Evolutionary conservation across 148 eudicot genomes (phyloP), one percentile per base, ranked within the genome.

Genomic region (Chenopodium suecicum): DNA sequence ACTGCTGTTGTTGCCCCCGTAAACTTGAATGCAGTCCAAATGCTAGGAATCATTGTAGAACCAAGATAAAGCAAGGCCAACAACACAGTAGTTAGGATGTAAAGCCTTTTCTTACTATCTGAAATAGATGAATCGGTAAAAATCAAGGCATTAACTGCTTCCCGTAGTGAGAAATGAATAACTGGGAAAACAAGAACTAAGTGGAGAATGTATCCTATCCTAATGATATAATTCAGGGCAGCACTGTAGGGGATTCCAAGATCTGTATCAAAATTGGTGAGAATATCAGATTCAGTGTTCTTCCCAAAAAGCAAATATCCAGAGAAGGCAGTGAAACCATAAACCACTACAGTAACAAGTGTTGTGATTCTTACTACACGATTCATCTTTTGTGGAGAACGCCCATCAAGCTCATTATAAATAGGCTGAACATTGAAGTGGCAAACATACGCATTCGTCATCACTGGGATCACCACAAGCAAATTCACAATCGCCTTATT

Each of bases 1-100:
- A 96, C 93, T 13, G 99, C 99, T 31, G 99, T 91, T 32, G 99
- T 96, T 77, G 99, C 99, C 75, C 99, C 99, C 2, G 98, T 96
- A 73, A 96, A 90, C 85, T 96, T 96, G 84, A 96, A 96, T 71
- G 99, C 98, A 31, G 91, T 92, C 99, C 99, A 96, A 78, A 96
- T 96, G 74, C 82, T 96, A 4, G 99, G 99, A 73, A 96, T 87
- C 95, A 96, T 86, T 6, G 97, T 96, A 5, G 99, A 94, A 16
- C 94, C 98, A 13, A 91, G 27, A 84, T 94, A 96, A 73, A 90
- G 83, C 73, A 92, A 81, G 63, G 80, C 90, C 71, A 96, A 78
- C 13, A 94, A 87, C 22, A 88, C 88, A 9, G 81, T 70, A n/a
- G 98, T 96, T 67, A 91, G 78, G 31, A 70, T 81, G 67, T 88